phyloP scores from a whole-genome alignment of 371 early-diverging fungal species.

The Syncephalastrum contaminatum region DNA sequence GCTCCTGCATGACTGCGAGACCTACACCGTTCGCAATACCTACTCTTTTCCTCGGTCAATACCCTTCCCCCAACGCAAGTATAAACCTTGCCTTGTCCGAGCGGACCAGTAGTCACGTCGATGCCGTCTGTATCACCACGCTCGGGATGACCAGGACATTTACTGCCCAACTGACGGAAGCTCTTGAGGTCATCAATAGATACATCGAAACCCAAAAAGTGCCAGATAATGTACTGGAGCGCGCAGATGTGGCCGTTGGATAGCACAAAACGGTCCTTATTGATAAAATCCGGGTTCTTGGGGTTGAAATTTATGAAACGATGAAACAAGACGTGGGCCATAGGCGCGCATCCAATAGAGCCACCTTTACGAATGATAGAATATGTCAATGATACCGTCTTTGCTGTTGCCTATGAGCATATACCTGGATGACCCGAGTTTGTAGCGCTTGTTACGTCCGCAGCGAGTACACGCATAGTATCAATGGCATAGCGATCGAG shows the following conservation, averaged over 20 bases:
- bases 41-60: slow-evolving; percentile 9
- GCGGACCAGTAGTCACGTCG: slow-evolving; percentile 98
- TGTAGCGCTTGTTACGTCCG: slow-evolving; percentile 89
- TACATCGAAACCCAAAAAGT: slow-evolving; percentile 88
- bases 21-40: slow-evolving; percentile 91
- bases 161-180: slow-evolving; percentile 90
- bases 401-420: too few relatives aligned
- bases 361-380: slow-evolving; percentile 46
- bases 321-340: slow-evolving; percentile 91
- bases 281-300: slow-evolving; percentile 80
- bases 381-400: too few relatives aligned
- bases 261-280: slow-evolving; percentile 97
- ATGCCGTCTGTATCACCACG: slow-evolving; percentile 83
- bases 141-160: slow-evolving; percentile 96
- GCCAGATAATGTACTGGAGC: slow-evolving; percentile 91
- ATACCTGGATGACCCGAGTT: slow-evolving; percentile 94
- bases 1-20: slow-evolving; percentile 87
- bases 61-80: neutral
- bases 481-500: slow-evolving; percentile 70
- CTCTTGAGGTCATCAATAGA: slow-evolving; percentile 90
- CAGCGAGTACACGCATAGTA: slow-evolving; percentile 90
- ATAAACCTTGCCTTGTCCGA: slow-evolving; percentile 89
- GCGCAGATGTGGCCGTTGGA: slow-evolving; percentile 99
- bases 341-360: slow-evolving; percentile 84
- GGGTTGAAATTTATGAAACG: slow-evolving; percentile 83